Evolutionary conservation across 345 rosid genomes (phyloP).

Genomic region (Kandelia obovata): DNA sequence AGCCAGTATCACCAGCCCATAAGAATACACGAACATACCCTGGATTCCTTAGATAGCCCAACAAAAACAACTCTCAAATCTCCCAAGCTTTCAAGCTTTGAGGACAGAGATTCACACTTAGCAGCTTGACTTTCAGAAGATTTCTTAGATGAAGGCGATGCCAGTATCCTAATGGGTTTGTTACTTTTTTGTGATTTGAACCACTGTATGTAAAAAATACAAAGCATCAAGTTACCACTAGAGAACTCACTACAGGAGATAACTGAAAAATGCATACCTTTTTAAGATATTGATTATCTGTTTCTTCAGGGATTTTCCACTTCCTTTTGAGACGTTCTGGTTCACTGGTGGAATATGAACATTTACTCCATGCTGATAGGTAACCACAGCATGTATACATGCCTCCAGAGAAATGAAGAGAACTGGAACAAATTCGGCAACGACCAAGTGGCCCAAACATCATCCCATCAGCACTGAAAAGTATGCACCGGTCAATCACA

Average conservation of each 20-base stretch:
- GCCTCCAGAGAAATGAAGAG: constrained; percentile 75
- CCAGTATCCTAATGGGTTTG: constrained; percentile 66
- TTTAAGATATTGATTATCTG: constrained; percentile 55
- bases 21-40: constrained; percentile 34
- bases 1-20: not conserved
- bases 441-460: constrained; percentile 76
- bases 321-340: constrained; percentile 68
- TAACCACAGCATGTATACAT: constrained; percentile 67
- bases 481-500: not conserved
- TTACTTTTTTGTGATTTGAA: constrained; percentile 64
- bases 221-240: constrained; percentile 16
- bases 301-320: constrained; percentile 82
- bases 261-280: constrained; percentile 11
- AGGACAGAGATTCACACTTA: constrained; percentile 38
- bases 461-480: constrained; percentile 86
- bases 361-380: constrained; percentile 89
- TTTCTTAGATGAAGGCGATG: constrained; percentile 36
- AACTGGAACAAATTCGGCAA: constrained; percentile 72
- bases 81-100: constrained; percentile 60
- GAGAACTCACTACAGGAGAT: constrained; percentile 7
- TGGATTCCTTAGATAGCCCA: constrained; percentile 57
- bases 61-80: constrained; percentile 65
- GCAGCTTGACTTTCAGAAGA: constrained; percentile 43
- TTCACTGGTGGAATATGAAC: constrained; percentile 67
- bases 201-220: constrained; percentile 58